Evolutionary conservation across 176 grass and related monocot genomes (phyloP), one percentile per base, ranked within the genome.

Genomic region (Oryza nivara): DNA sequence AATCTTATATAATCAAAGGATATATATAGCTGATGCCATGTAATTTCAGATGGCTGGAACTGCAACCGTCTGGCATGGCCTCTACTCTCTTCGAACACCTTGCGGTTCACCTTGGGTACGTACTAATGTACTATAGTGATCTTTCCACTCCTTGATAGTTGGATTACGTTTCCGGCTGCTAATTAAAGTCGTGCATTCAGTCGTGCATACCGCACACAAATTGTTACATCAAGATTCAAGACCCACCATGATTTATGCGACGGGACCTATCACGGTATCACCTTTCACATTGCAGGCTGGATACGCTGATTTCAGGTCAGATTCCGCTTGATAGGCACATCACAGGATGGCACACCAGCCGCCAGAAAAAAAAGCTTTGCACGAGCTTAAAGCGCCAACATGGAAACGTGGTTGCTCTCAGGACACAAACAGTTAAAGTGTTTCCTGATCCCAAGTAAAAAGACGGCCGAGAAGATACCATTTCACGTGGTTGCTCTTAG

Each of bases 211-310:
- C 6, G 19, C 47, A 54, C 58, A 38, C 20, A 34, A 8, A 45
- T 6, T 45, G 40, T 12, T 43, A 73, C 28, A 28, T 32, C 30
- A 32, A 32, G 30, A 32, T 32, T 74, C 45, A 44, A 80, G 28
- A 84, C 77, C 83, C 58, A 73, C 83, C 23, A 22, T 49, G 73
- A 90, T 86, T 76, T 79, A 30, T 19, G n/a, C 68, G 67, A 49
- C 56, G 68, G 36, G 48, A 73, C 79, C 45, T 47, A 61, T 83
- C 30, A 32, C 30, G 30, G 30, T 32, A 32, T 32, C 56, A 54
- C 9, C 45, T 22, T 77, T 7, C 45, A n/a, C 78, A 54, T 60
- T 68, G 38, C 32, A 34, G 6, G 60, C 26, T 66, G 45, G 19
- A 49, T 81, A 16, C 43, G 3, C 3, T 54, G 88, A 64, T 76